Evolutionary conservation across 2,329 filamentous ascomycete genomes (phyloP).

Genomic region (Verticillium zaregamsianum): DNA sequence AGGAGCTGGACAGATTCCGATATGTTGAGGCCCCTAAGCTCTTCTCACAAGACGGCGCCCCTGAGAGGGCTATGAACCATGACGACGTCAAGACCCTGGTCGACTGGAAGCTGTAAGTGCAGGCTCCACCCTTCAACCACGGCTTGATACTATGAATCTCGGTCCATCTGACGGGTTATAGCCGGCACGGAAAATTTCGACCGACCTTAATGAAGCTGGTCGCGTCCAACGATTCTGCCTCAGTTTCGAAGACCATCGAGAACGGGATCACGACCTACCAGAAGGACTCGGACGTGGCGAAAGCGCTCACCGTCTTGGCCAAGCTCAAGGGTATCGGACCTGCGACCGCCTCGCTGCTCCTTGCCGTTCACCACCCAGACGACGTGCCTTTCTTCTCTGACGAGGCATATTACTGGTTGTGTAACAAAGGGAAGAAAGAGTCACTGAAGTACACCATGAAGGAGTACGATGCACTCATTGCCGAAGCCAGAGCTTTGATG

Average conservation of each 20-base stretch:
- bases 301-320: constrained; percentile 49
- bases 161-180: constrained; percentile 16
- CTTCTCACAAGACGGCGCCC: constrained; percentile 33
- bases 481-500: constrained; percentile 35
- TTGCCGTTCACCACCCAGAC: constrained; percentile 59
- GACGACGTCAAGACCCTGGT: constrained; percentile 58
- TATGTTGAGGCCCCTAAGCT: constrained; percentile 46
- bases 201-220: constrained; percentile 58
- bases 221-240: constrained; percentile 51
- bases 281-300: constrained; percentile 25
- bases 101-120: constrained; percentile 66
- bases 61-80: constrained; percentile 41
- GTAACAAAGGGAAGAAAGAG: constrained; percentile 43
- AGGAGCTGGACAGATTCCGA: constrained; percentile 56
- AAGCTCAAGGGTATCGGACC: constrained; percentile 72
- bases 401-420: constrained; percentile 71
- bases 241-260: constrained; percentile 43
- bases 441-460: constrained; percentile 65
- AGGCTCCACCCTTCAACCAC: neutral
- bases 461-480: constrained; percentile 60
- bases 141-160: neutral
- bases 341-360: constrained; percentile 71
- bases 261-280: constrained; percentile 46
- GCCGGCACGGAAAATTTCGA: constrained; percentile 59
- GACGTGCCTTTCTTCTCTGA: constrained; percentile 73